Evolutionary conservation across 2,329 filamentous ascomycete species (phyloP), one percentile per base, ranked within the genome.

Genomic region (Alternaria gaisen): DNA sequence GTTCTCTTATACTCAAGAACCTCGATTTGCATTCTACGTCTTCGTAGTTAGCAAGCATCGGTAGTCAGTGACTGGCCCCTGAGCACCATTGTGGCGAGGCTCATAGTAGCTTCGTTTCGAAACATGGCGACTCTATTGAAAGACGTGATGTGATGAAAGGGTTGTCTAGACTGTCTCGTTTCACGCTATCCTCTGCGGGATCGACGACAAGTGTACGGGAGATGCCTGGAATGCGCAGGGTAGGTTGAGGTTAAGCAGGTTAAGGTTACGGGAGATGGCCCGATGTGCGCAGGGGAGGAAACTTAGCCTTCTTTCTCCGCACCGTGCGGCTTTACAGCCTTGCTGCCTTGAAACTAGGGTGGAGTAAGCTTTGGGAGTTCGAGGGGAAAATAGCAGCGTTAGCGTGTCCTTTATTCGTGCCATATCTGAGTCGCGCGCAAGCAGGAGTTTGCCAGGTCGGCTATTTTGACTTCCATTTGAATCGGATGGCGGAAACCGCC

Each of bases 1-100:
- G 28, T 20, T 40, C 34, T 56, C 57, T 60, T 60, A 60, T 60
- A 60, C 53, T 60, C 46, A 40, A 30, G 34, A 34, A 32, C 30
- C 34, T 36, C 34, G 30, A 36, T 32, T 26, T 20, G 20, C 20
- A 38, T 50, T 22, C 20, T 50, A 36, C n/a, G 16, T 36, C 20
- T 24, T 38, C 32, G 46, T 24, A 50, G 32, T 34, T 16, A 38
- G 30, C 24, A 36, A 14, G 12, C 30, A 26, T 22, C 32, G 14
- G 20, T 38, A 50, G 46, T 50, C 30, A 50, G 20, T 36, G 32
- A 50, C 9, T 32, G 24, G n/a, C 30, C 38, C 38, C 30, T 48
- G 38, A 38, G 36, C 32, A 46, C 40, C 28, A 41, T 51, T 24
- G 40, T 56, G 53, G 44, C 38, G 44, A 48, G 44, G 30, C 44